Evolutionary conservation across 345 rosid species (phyloP).

Genomic region (Gossypium ekmanianum): DNA sequence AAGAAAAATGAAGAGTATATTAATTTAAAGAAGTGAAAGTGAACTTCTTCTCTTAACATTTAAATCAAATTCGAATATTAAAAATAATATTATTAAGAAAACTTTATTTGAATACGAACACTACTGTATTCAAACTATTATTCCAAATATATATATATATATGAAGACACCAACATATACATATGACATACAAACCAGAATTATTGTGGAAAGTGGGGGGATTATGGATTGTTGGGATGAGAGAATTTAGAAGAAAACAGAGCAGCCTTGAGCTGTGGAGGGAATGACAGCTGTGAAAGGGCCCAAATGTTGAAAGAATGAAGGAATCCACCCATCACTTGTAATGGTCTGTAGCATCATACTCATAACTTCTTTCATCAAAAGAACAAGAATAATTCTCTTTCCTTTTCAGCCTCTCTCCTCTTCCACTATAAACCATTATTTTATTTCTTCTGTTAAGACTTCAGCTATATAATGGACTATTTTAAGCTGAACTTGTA

Average conservation of each 20-base stretch:
- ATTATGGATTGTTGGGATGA: conserved; percentile 11
- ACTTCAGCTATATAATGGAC: background rate
- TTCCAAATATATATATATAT: background rate
- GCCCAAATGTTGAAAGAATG: conserved; percentile 20
- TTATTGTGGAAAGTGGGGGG: conserved; percentile 34
- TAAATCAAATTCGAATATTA: too few species aligned
- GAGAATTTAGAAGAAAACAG: conserved; percentile 29
- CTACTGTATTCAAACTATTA: too few species aligned
- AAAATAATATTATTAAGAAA: accelerated
- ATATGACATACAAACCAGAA: background rate
- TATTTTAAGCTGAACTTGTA: background rate
- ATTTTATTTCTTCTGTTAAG: background rate
- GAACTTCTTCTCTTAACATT: accelerated
- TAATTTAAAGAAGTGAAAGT: too few species aligned
- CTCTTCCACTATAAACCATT: background rate
- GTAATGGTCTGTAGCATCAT: background rate
- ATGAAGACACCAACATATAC: background rate
- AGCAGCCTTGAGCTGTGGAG: conserved; percentile 26
- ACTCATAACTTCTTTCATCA: background rate
- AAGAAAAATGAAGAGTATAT: too few species aligned
- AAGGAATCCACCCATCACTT: conserved; percentile 4
- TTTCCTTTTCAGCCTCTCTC: background rate
- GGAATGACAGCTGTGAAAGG: conserved; percentile 42
- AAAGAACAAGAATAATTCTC: background rate
- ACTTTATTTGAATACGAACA: too few species aligned